Evolutionary conservation across 2,329 filamentous ascomycete genomes (phyloP), one percentile per base, ranked within the genome.

Genomic region (Hortaea werneckii): DNA sequence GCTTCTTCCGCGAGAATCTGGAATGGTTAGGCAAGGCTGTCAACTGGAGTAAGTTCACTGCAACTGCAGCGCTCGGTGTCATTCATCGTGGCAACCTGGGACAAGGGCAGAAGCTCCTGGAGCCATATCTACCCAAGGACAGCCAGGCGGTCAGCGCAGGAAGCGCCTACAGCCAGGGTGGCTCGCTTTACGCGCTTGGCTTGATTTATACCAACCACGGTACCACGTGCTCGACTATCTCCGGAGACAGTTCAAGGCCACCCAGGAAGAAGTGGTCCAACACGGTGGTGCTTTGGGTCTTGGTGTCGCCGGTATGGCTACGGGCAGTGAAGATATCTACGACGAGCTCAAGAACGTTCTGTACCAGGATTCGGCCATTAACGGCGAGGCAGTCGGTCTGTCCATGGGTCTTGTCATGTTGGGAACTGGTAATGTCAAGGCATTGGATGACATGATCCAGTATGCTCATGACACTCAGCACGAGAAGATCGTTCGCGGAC

Each of bases 41-140:
- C 41, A 98, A 98, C 71, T 98, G 92, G 92, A 95, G 89, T 50
- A 98, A 98, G 65, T 98, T 98, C 65, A 95, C 92, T 0, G 92
- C 92, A 10, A 98, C 92, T 4, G 92, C 92, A 46, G 92, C 92
- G 6, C 74, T 98, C 5, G 92, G 92, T 65, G 92, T 96, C 43
- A 95, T 98, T 52, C 92, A 98, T 67, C 84, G 88, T 40, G 92
- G 92, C 46, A 98, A 98, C 66, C 75, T 98, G 48, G 85, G 84
- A 26, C 90, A 98, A 61, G 92, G 89, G 1, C 82, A 88, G 61
- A 95, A 95, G 70, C 77, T 98, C 1, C 76, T 98, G 10, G 88
- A 95, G 60, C 92, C 92, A 3, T 98, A 98, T 61, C 80, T 98
- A 6, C 92, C 92, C 10, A 82, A 86, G 52, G 78, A 81, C 51